These are phyloP conservation scores for Stramenopiles sp. DNA, from an alignment of 352 stramenopile species.

Conservation along the genomic window DNA sequence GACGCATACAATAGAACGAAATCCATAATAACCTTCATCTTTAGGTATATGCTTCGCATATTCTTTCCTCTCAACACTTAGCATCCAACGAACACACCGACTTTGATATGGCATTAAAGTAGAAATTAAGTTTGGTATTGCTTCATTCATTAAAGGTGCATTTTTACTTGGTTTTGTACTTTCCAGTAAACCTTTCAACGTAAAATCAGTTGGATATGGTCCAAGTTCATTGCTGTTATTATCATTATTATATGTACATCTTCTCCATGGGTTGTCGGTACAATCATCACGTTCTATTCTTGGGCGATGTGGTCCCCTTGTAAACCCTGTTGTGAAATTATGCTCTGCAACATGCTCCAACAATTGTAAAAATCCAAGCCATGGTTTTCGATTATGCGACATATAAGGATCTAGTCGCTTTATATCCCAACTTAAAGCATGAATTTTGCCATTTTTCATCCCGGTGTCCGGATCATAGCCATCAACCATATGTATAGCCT, in stretches of 20 bases:
- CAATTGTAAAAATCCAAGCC: not conserved
- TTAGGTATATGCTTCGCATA: not conserved
- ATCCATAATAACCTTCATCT: not conserved
- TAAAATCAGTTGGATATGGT: not conserved
- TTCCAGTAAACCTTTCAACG: not conserved
- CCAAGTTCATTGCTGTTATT: not conserved
- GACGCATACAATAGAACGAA: not conserved
- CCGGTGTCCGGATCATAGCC: not conserved
- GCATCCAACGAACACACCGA: not conserved
- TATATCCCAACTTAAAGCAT: not conserved
- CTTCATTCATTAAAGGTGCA: not conserved
- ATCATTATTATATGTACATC: not conserved
- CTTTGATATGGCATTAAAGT: not conserved
- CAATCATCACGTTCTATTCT: not conserved
- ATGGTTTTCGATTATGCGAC: not conserved
- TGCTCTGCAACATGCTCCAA: not conserved
- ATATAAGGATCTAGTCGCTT: not conserved
- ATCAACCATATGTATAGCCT: not conserved
- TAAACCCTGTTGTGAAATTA: not conserved
- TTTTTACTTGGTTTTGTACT: not conserved
- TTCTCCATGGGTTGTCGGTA: not conserved
- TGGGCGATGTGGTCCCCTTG: not conserved
- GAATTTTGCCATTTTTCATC: not conserved
- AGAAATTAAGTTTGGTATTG: not conserved
- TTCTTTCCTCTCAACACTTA: not conserved